These are phyloP conservation scores for Kwoniella pini DNA, from an alignment of 768 basidiomycete genomes.

Conservation along the genomic window DNA sequence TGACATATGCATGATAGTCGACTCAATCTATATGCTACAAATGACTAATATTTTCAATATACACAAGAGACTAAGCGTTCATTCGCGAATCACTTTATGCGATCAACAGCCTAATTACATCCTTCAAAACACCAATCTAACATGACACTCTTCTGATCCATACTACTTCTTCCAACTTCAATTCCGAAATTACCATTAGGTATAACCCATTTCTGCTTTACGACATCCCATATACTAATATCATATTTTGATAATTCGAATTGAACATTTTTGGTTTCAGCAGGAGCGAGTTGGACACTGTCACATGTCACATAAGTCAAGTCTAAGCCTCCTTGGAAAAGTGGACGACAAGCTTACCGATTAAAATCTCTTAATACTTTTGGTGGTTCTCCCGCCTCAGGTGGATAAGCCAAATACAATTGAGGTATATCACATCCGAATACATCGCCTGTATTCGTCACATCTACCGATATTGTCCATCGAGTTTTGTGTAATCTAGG, in stretches of 20 bases:
- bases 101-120: no score
- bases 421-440: slow-evolving; percentile 53
- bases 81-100: no score
- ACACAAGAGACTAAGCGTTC: no score
- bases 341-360: neutral
- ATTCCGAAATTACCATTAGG: slow-evolving; percentile 43
- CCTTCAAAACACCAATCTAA: slow-evolving; percentile 12
- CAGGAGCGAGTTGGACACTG: slow-evolving; percentile 47
- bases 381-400: slow-evolving; percentile 41
- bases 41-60: no score
- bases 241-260: slow-evolving; percentile 51
- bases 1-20: no score
- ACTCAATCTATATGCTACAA: no score
- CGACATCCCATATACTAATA: slow-evolving; percentile 51
- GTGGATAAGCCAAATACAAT: slow-evolving; percentile 48
- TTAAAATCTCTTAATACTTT: slow-evolving; percentile 47
- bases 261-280: slow-evolving; percentile 31
- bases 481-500: slow-evolving; percentile 42
- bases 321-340: neutral
- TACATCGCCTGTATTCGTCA: slow-evolving; percentile 47
- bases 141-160: slow-evolving; percentile 28
- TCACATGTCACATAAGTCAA: no score
- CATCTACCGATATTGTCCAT: slow-evolving; percentile 42
- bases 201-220: slow-evolving; percentile 44
- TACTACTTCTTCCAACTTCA: slow-evolving; percentile 39